A percentile compares a stretch with the other conserved stretches of the same genome.
These are phyloP conservation scores for Botrytis porri DNA, from an alignment of 2,329 filamentous ascomycete species.

Conservation along the genomic window DNA sequence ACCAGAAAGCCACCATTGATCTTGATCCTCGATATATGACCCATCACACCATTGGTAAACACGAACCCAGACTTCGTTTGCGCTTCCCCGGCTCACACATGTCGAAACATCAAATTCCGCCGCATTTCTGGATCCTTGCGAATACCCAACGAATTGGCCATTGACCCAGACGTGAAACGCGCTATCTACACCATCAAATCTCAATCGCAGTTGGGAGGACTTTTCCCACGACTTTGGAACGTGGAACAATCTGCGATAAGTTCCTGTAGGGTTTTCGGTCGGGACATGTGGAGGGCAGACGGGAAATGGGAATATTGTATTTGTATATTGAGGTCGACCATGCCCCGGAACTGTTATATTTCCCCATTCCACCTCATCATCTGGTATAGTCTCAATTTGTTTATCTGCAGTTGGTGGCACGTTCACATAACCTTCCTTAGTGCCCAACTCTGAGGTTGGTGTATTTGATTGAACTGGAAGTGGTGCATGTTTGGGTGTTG, in stretches of 20 bases:
- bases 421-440: not conserved
- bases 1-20: conserved; percentile 67
- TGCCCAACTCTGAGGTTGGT: conserved; percentile 1
- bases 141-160: conserved; percentile 61
- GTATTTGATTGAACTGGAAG: conserved; percentile 3
- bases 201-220: conserved; percentile 55
- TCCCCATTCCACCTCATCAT: conserved; percentile 17
- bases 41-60: conserved; percentile 71
- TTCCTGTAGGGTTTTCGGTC: conserved; percentile 53
- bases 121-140: conserved; percentile 65
- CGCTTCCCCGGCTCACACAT: conserved; percentile 44
- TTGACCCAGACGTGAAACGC: conserved; percentile 70
- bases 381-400: not conserved
- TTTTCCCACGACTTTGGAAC: conserved; percentile 43
- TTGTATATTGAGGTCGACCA: conserved; percentile 63
- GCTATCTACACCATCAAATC: conserved; percentile 71
- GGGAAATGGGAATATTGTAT: conserved; percentile 63
- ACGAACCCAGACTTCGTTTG: conserved; percentile 59
- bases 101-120: conserved; percentile 66
- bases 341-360: conserved; percentile 60
- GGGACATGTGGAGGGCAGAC: conserved; percentile 59
- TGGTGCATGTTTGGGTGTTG: conserved; percentile 47
- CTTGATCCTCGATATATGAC: conserved; percentile 64
- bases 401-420: not conserved
- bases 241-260: conserved; percentile 49